Evolutionary conservation across 495 filamentous ascomycete species (phyloP), one percentile per base, ranked within the genome.

Genomic region (Neurospora sublineolata): DNA sequence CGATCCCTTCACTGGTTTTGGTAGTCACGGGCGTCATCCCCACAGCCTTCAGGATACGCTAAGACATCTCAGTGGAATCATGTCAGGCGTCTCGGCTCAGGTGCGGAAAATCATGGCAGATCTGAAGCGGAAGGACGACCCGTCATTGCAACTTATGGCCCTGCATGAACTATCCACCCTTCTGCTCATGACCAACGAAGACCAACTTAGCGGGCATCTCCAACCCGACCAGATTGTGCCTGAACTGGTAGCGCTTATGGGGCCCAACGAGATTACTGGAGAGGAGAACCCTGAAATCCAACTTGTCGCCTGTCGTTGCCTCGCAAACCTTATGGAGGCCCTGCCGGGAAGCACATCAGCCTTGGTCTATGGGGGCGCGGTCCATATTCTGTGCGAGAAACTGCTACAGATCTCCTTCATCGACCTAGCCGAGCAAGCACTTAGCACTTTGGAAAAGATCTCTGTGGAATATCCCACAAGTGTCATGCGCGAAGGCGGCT

Each of bases 281-380:
- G 92, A 94, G 75, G 93, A 96, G 79, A 97, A 97, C 77, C 91
- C 94, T 4, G 94, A 99, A 80, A 97, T 97, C 75, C 97, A 97
- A 94, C 89, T 98, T 3, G 87, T 97, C 72, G 96, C 96, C 5
- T 98, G 96, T 79, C 92, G 96, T 67, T 98, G 92, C 80, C 89
- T 99, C 67, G 96, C 96, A 68, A 97, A 99, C 76, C 80, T 99
- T 38, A 99, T 99, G 94, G 96, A 99, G 79, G 96, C 96, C 37
- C 83, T 98, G 30, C 94, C 95, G 30, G 89, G 92, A 20, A 94
- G 95, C 69, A 94, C 94, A 33, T 92, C 94, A 18, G 97, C 94
- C 79, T 93, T 99, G 30, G 96, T 98, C 41, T 98, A 97, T 78
- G 94, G 94, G 18, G 93, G 93, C 46, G 96, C 96, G 64, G 94